A percentile compares a stretch with the other conserved stretches of the same genome.
These are phyloP conservation scores for Colletotrichum scovillei DNA, from an alignment of 2,329 filamentous ascomycete genomes.

Conservation along the genomic window DNA sequence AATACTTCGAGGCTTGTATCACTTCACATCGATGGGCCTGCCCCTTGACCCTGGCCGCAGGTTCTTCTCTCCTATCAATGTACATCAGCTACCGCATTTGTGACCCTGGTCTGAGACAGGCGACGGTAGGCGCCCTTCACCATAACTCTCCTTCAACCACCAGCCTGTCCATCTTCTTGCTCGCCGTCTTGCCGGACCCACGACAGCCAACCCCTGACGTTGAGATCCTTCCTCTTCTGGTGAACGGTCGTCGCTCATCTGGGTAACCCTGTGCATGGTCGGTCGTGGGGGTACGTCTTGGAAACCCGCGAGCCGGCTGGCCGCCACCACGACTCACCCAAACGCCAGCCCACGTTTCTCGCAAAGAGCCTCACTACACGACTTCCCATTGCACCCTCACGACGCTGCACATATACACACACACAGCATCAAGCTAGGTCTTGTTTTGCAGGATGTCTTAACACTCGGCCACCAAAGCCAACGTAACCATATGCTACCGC, in stretches of 20 bases:
- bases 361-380: constrained; percentile 30
- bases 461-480: not conserved
- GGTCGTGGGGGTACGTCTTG: constrained; percentile 23
- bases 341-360: constrained; percentile 23
- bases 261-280: constrained; percentile 13
- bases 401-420: not conserved
- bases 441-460: not conserved
- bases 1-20: constrained; percentile 30
- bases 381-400: not conserved
- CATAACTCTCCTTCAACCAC: constrained; percentile 37
- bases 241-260: constrained; percentile 30
- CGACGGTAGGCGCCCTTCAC: constrained; percentile 24
- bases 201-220: constrained; percentile 10
- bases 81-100: constrained; percentile 16
- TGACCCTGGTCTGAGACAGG: constrained; percentile 22
- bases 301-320: not conserved
- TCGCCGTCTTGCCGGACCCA: constrained; percentile 33
- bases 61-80: constrained; percentile 11
- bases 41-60: constrained; percentile 21
- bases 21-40: constrained; percentile 18
- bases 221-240: constrained; percentile 28
- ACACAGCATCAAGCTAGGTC: not conserved
- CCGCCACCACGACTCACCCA: constrained; percentile 17
- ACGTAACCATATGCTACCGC: constrained; percentile 6
- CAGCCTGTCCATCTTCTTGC: constrained; percentile 45